Evolutionary conservation across 768 basidiomycete species (phyloP), one percentile per base, ranked within the genome.

Genomic region (Termitomyces sp.): DNA sequence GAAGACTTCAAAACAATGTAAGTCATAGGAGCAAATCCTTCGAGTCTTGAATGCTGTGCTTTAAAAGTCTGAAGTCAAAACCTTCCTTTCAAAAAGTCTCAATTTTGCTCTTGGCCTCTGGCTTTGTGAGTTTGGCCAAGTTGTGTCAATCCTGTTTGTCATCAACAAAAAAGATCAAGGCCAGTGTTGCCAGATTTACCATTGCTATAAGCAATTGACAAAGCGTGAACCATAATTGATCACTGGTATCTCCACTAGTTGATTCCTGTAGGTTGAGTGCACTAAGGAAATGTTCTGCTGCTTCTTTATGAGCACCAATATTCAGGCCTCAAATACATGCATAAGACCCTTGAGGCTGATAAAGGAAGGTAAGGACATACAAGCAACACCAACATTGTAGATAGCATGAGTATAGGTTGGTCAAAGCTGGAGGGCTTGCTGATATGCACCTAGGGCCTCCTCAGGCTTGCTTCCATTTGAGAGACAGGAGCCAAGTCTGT

Each of bases 371-470:
- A 5, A 53, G 53, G 45, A 83, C 92, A 65, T 66, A 94, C 94
- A 99, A 22, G 95, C 94, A 28, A 99, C 97, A 45, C 95, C 97
- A 36, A 99, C 92, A 66, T 99, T 99, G 69, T 96, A 98, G 24
- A 98, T 92, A 10, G 95, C 97, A 10, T 97, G 86, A 1, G 97
- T 98, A 70, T 97, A 99, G 0, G 94, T 95, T 28, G 97, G 97
- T 40, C 94, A 84, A 48, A 98, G 75, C 65, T 85, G 87, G 26
- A 99, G 79, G 0, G 97, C 97, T 69, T 94, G 86, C 58, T 90
- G 81, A 69, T 99, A 97, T 14, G 88, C 90, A 16, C 88, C 89
- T 9, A 94, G 74, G 4, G 96, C 95, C 69, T 95, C 93, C 70
- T 98, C 97, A 0, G 97, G 94, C 61, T 91, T 89, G 63, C 84